Conservation (phyloP, 208 protist genomes). For the Trypanosoma cruzi region DNA sequence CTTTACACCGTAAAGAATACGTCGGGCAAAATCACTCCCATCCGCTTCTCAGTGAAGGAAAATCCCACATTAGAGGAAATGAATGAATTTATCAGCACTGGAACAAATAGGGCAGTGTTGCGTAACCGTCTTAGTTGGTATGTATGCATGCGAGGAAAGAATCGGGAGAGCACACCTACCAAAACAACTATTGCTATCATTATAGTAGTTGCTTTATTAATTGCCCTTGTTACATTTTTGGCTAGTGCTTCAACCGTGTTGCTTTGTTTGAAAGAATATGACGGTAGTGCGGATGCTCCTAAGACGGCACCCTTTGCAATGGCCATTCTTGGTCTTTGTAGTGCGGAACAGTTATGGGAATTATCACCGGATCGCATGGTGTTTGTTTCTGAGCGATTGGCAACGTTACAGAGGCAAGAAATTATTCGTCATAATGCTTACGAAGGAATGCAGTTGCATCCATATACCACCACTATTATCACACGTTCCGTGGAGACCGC, state of each 20-base stretch:
- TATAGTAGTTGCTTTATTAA: conserved; percentile 30
- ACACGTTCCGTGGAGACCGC: conserved; percentile 46
- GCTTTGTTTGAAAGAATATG: conserved; percentile 49
- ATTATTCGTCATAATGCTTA: conserved; percentile 57
- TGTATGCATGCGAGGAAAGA: conserved; percentile 20
- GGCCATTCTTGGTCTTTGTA: conserved; percentile 59
- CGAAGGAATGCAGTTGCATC: conserved; percentile 71
- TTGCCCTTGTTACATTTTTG: conserved; percentile 32
- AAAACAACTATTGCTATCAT: conserved; percentile 34
- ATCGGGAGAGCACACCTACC: not conserved
- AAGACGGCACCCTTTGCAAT: conserved; percentile 77
- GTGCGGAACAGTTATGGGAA: conserved; percentile 71
- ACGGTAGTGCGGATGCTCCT: conserved; percentile 59
- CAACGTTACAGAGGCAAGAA: conserved; percentile 32
- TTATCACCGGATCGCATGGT: conserved; percentile 60
- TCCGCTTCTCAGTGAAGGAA: conserved; percentile 31
- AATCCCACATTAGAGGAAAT: conserved; percentile 25
- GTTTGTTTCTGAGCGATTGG: conserved; percentile 49
- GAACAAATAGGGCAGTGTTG: conserved; percentile 17
- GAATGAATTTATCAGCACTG: conserved; percentile 29
- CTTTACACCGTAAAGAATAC: conserved; percentile 34
- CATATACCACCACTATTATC: conserved; percentile 62
- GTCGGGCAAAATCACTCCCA: conserved; percentile 12
- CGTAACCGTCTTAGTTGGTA: conserved; percentile 8
- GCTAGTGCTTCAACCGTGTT: conserved; percentile 36